phyloP scores from a whole-genome alignment of 495 filamentous ascomycete genomes.

The Lineolata rhizophorae region DNA sequence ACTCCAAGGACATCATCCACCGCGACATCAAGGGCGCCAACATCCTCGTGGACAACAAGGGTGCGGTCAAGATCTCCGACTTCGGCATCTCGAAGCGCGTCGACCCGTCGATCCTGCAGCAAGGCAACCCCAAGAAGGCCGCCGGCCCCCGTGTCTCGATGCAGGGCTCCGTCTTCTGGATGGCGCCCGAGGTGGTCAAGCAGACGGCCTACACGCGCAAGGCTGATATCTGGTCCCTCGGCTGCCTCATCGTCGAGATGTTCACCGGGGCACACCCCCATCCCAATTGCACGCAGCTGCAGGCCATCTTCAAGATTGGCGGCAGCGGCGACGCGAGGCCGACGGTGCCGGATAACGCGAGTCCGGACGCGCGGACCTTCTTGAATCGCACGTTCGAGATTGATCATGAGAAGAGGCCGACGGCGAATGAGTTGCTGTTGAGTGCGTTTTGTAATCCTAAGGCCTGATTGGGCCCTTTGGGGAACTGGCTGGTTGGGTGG shows the following conservation, averaged over 20 bases:
- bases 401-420: slow-evolving; percentile 78
- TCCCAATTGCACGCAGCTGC: slow-evolving; percentile 89
- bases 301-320: slow-evolving; percentile 95
- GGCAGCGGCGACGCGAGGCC: slow-evolving; percentile 63
- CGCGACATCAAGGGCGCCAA: slow-evolving; percentile 98
- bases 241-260: slow-evolving; percentile 96
- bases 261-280: slow-evolving; percentile 93
- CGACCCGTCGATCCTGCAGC: slow-evolving; percentile 46
- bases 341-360: slow-evolving; percentile 71
- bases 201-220: slow-evolving; percentile 96
- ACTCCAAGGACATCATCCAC: slow-evolving; percentile 90
- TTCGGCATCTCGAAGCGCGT: slow-evolving; percentile 98
- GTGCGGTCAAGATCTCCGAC: slow-evolving; percentile 97
- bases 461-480: too few species aligned
- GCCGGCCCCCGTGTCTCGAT: slow-evolving; percentile 75
- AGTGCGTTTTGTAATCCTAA: too few species aligned
- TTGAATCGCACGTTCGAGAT: slow-evolving; percentile 80
- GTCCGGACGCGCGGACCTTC: slow-evolving; percentile 68
- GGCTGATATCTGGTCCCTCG: slow-evolving; percentile 98
- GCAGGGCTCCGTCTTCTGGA: slow-evolving; percentile 98
- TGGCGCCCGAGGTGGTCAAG: slow-evolving; percentile 96
- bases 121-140: slow-evolving; percentile 16
- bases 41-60: slow-evolving; percentile 97
- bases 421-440: slow-evolving; percentile 68
- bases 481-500: too few species aligned